Percentiles rank a stretch among this genome's conserved stretches.
These are phyloP conservation scores for Flaveria bidentis DNA, from an alignment of 129 eudicot genomes.

Conservation along the genomic window DNA sequence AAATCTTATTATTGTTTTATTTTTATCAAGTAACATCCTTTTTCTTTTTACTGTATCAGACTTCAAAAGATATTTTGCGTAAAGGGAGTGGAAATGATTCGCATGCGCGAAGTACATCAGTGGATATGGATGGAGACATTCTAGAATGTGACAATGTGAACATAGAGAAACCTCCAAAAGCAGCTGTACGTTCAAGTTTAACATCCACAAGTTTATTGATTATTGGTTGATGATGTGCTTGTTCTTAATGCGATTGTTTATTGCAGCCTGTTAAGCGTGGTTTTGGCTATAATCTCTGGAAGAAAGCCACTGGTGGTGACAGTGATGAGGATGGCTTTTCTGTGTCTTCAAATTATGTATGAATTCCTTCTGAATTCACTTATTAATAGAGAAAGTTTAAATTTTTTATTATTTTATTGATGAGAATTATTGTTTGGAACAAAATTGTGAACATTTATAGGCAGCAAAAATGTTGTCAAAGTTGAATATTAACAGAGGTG, in stretches of 20 bases:
- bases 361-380: constrained; percentile 13
- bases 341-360: constrained; percentile 61
- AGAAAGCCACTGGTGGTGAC: constrained; percentile 42
- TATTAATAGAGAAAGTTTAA: background rate
- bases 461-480: constrained; percentile 63
- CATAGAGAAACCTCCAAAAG: constrained; percentile 57
- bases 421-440: constrained; percentile 10
- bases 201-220: background rate
- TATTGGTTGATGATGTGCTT: background rate
- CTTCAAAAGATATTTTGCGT: constrained; percentile 52
- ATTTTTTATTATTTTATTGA: background rate
- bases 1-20: constrained; percentile 17
- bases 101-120: constrained; percentile 20
- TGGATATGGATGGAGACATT: constrained; percentile 38
- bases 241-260: constrained; percentile 2
- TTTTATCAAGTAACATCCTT: background rate
- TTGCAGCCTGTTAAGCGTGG: constrained; percentile 46
- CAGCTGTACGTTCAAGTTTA: constrained; percentile 47
- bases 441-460: constrained; percentile 37
- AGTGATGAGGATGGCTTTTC: constrained; percentile 47
- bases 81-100: constrained; percentile 39
- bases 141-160: constrained; percentile 38
- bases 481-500: constrained; percentile 44
- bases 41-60: constrained; percentile 43
- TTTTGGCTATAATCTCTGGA: constrained; percentile 43